Conservation (phyloP, 1,284 basidiomycete species). For the Cutaneotrichosporon dermatis region DNA sequence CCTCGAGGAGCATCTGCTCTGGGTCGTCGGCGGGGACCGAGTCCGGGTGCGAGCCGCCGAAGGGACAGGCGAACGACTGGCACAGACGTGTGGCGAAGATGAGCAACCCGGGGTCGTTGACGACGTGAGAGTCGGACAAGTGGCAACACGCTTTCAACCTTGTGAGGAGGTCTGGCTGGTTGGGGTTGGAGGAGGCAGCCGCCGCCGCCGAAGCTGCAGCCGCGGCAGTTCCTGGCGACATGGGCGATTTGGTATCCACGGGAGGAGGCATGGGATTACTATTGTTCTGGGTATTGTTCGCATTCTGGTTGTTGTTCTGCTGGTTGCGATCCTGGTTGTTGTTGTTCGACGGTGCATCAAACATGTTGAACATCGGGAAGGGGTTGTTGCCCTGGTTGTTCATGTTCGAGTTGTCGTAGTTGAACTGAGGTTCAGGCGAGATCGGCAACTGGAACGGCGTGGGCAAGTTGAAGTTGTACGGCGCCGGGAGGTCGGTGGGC, state of each 20-base stretch:
- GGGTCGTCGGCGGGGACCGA: conserved; percentile 31
- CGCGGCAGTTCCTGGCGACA: conserved; percentile 9
- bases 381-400: conserved; percentile 9
- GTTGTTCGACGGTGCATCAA: conserved; percentile 6
- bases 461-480: conserved; percentile 41
- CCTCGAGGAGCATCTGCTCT: conserved; percentile 43
- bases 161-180: conserved; percentile 44
- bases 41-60: conserved; percentile 37
- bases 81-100: conserved; percentile 48
- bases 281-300: neutral
- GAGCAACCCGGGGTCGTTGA: conserved; percentile 47
- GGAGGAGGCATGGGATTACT: neutral
- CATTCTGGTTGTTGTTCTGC: conserved; percentile 2
- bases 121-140: conserved; percentile 47
- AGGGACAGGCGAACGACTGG: conserved; percentile 43
- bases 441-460: conserved; percentile 40
- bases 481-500: conserved; percentile 22
- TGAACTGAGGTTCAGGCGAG: conserved; percentile 31
- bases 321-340: neutral
- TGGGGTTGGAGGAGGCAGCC: conserved; percentile 3
- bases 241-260: conserved; percentile 11
- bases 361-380: conserved; percentile 19
- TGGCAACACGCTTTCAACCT: conserved; percentile 48
- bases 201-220: neutral
- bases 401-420: conserved; percentile 14